Conservation (phyloP, 768 basidiomycete genomes). For the Mycena sanguinolenta region DNA sequence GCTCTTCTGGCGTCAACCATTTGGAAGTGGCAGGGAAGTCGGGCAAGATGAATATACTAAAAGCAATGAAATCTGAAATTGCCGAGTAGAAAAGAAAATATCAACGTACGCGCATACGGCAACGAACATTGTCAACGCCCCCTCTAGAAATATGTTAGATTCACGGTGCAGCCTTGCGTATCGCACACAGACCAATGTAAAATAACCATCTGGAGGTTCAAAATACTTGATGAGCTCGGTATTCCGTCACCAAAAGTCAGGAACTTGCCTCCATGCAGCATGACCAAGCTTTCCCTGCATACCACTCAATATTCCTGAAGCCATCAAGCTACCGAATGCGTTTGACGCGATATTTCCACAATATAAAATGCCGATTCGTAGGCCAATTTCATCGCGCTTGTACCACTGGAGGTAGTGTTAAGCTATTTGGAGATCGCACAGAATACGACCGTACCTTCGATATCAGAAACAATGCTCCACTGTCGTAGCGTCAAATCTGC, state of each 20-base stretch:
- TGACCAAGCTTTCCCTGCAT: conserved; percentile 85
- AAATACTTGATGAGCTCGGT: neutral
- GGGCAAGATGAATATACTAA: conserved; percentile 73
- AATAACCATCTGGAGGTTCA: conserved; percentile 74
- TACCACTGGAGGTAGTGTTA: conserved; percentile 65
- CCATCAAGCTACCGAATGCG: conserved; percentile 87
- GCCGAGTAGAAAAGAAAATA: neutral
- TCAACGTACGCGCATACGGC: conserved; percentile 52
- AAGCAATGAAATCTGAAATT: neutral
- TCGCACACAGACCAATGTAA: conserved; percentile 58
- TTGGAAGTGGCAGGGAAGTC: conserved; percentile 80
- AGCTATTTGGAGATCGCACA: neutral
- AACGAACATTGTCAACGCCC: conserved; percentile 69
- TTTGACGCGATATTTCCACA: conserved; percentile 84
- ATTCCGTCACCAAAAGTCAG: neutral
- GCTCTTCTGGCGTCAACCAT: conserved; percentile 77
- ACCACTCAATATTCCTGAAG: conserved; percentile 79
- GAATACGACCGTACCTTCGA: conserved; percentile 56
- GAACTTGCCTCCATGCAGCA: conserved; percentile 79
- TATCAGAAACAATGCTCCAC: conserved; percentile 61
- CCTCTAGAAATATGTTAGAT: conserved; percentile 51
- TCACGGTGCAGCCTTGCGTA: neutral
- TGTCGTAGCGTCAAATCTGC: conserved; percentile 4
- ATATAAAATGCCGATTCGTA: conserved; percentile 77
- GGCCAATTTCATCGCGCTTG: conserved; percentile 79